Percentiles rank a stretch among this genome's conserved stretches.
phyloP scores from a whole-genome alignment of 2,329 filamentous ascomycete species.

The Trichoderma oligosporum region DNA sequence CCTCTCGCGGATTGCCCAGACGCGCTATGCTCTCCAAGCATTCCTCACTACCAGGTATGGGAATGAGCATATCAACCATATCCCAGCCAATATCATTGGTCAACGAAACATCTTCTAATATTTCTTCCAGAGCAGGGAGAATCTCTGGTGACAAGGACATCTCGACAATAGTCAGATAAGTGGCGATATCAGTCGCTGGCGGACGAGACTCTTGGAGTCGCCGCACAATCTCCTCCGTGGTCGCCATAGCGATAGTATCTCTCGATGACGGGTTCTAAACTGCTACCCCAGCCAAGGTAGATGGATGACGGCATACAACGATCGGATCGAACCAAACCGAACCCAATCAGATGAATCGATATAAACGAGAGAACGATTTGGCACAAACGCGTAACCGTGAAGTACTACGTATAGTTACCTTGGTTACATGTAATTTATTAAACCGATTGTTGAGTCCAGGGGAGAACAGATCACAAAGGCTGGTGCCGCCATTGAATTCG shows the following conservation, averaged over 20 bases:
- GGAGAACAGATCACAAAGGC: no score
- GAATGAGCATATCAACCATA: constrained; percentile 69
- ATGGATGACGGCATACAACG: not conserved
- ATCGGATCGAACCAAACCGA: no score
- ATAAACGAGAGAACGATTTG: no score
- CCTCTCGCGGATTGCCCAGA: constrained; percentile 75
- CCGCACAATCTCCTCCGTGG: constrained; percentile 40
- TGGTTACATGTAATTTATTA: no score
- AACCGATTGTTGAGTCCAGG: no score
- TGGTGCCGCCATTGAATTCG: no score
- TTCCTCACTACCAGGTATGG: constrained; percentile 62
- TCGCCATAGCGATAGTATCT: constrained; percentile 27
- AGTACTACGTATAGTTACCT: no score
- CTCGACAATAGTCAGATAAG: constrained; percentile 74
- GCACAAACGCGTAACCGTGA: no score
- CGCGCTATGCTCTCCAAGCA: constrained; percentile 72
- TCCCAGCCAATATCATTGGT: constrained; percentile 82
- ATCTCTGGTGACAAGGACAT: constrained; percentile 65
- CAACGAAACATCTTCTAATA: constrained; percentile 63
- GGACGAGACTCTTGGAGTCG: constrained; percentile 48
- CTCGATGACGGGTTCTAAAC: not conserved
- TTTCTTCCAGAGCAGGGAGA: constrained; percentile 63
- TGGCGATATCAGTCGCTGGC: constrained; percentile 62
- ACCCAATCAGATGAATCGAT: no score
- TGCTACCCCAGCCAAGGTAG: not conserved